phyloP scores from a whole-genome alignment of 495 filamentous ascomycete genomes.

The Cenococcum geophilum region DNA sequence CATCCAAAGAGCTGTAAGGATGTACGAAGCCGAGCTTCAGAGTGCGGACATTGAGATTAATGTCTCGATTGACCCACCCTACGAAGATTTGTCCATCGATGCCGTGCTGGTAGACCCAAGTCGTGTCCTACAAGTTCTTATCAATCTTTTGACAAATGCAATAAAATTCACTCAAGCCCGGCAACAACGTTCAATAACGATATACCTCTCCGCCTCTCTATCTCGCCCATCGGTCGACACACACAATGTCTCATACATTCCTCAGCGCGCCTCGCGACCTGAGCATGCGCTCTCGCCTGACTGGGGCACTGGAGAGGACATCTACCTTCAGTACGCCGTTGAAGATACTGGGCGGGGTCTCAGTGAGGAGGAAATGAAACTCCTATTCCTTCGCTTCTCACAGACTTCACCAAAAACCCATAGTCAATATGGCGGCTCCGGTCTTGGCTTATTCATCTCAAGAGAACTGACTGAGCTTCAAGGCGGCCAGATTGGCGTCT shows the following conservation, averaged over 20 bases:
- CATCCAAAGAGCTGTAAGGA: constrained; percentile 24
- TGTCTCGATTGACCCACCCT: constrained; percentile 24
- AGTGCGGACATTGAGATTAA: constrained; percentile 25
- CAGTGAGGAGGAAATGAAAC: constrained; percentile 16
- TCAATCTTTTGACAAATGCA: constrained; percentile 39
- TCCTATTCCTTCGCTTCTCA: constrained; percentile 29
- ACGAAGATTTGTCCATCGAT: constrained; percentile 23
- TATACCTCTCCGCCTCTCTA: constrained; percentile 26
- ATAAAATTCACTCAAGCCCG: constrained; percentile 36
- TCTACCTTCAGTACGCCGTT: constrained; percentile 25
- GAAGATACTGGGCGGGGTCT: constrained; percentile 27
- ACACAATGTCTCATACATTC: constrained; percentile 37
- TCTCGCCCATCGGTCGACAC: constrained; percentile 45
- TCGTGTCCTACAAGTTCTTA: constrained; percentile 34
- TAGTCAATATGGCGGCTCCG: constrained; percentile 69
- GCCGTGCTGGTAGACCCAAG: constrained; percentile 33
- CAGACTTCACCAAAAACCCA: constrained; percentile 29
- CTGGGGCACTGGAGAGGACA: constrained; percentile 19
- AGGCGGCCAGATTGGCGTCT: constrained; percentile 77
- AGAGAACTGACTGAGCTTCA: constrained; percentile 70
- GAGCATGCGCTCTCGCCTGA: constrained; percentile 45
- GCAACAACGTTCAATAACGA: constrained; percentile 29
- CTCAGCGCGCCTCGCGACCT: constrained; percentile 28
- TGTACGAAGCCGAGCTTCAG: constrained; percentile 37
- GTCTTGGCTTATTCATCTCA: constrained; percentile 77